A percentile compares a stretch with the other conserved stretches of the same genome.
phyloP scores from a whole-genome alignment of 1,139 yeast species.

The Kodamaea sp. region DNA sequence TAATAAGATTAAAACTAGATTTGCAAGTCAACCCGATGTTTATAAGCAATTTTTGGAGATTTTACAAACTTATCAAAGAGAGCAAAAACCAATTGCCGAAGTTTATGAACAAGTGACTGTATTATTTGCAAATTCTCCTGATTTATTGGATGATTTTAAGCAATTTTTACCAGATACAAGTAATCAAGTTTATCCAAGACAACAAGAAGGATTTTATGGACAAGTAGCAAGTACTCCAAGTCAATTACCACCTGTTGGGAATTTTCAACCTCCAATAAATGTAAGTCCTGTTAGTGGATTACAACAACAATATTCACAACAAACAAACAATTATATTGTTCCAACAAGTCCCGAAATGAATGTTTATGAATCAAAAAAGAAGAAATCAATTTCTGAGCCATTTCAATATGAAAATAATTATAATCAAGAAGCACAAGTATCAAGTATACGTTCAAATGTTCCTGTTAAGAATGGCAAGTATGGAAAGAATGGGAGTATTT shows the following conservation, averaged over 20 bases:
- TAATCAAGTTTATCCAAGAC: constrained; percentile 29
- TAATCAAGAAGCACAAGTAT: constrained; percentile 50
- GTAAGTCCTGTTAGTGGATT: constrained; percentile 24
- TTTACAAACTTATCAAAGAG: constrained; percentile 92
- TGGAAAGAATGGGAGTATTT: no score
- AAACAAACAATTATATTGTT: constrained; percentile 11
- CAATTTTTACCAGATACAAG: constrained; percentile 93
- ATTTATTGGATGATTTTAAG: constrained; percentile 87
- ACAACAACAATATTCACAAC: constrained; percentile 4
- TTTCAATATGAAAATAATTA: constrained; percentile 31
- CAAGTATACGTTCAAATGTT: constrained; percentile 47
- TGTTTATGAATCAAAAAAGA: constrained; percentile 20
- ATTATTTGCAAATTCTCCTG: constrained; percentile 90
- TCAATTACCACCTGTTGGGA: constrained; percentile 93
- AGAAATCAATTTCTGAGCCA: constrained; percentile 30
- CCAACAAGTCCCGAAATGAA: constrained; percentile 11
- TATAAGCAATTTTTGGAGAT: constrained; percentile 94
- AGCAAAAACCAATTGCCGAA: constrained; percentile 90
- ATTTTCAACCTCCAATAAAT: constrained; percentile 75
- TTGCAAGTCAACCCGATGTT: constrained; percentile 91
- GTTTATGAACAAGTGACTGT: constrained; percentile 91
- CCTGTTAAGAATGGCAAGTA: constrained; percentile 1
- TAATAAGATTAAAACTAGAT: constrained; percentile 90
- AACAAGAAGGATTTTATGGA: constrained; percentile 18
- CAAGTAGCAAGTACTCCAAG: constrained; percentile 25